phyloP scores from a whole-genome alignment of 2,329 filamentous ascomycete species.

The Didymosphaeria variabile region DNA sequence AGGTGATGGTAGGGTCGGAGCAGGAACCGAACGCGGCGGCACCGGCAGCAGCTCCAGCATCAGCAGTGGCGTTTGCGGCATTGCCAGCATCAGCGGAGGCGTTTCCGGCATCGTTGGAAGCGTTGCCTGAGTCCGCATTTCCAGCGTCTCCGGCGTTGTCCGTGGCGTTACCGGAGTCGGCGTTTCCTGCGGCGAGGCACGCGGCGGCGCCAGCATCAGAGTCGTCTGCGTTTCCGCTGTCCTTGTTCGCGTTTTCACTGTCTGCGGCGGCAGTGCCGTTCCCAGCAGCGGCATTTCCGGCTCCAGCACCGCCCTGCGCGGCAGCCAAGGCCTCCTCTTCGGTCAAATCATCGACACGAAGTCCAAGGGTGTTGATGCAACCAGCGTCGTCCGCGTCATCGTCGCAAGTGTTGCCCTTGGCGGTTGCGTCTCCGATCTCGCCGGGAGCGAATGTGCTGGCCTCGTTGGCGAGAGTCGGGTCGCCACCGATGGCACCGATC shows the following conservation, averaged over 20 bases:
- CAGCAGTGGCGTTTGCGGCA: slow-evolving; percentile 11
- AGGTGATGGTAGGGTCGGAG: slow-evolving; percentile 59
- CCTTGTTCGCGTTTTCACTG: slow-evolving; percentile 1
- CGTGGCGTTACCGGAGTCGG: slow-evolving; percentile 9
- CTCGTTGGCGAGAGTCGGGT: slow-evolving; percentile 68
- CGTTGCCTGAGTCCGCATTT: neutral
- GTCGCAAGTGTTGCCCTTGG: slow-evolving; percentile 63
- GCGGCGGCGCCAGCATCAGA: slow-evolving; percentile 3
- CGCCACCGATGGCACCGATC: slow-evolving; percentile 68
- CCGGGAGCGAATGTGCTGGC: slow-evolving; percentile 72
- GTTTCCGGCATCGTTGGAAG: slow-evolving; percentile 4
- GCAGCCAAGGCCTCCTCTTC: slow-evolving; percentile 62
- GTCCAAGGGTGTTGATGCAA: slow-evolving; percentile 64
- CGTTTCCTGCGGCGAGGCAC: no score
- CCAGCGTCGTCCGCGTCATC: slow-evolving; percentile 57
- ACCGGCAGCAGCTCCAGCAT: slow-evolving; percentile 11
- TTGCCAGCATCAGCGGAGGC: slow-evolving; percentile 7
- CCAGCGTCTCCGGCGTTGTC: slow-evolving; percentile 2
- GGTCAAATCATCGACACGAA: slow-evolving; percentile 64
- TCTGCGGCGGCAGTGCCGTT: slow-evolving; percentile 31
- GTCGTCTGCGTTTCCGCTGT: neutral
- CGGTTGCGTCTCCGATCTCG: slow-evolving; percentile 61
- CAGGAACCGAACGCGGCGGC: slow-evolving; percentile 57
- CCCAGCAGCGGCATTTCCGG: slow-evolving; percentile 26
- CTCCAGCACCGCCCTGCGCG: slow-evolving; percentile 45